Evolutionary conservation across 2,329 filamentous ascomycete genomes (phyloP), one percentile per base, ranked within the genome.

Genomic region (Lithohypha guttulata): DNA sequence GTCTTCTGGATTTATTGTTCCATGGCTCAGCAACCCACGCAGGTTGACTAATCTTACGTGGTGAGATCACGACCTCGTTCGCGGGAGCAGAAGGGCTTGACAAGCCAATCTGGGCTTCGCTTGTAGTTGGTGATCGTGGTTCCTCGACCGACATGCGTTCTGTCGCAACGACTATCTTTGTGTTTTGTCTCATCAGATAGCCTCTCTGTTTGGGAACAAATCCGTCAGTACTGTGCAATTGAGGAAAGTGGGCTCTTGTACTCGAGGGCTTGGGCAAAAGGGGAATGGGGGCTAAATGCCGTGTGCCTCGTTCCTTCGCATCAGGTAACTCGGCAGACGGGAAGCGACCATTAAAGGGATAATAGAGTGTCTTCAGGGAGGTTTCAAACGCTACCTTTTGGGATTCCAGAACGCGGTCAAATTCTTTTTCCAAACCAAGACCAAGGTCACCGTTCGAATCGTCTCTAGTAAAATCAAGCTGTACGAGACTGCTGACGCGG

Each of bases 131-230:
- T 11, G 44, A 33, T 8, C 19, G 43, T 30, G 47, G 45, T 67
- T 68, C 63, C 46, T 81, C 70, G 49, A 81, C 80, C 59, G 85
- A 80, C 41, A 65, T 58, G 31, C 73, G 70, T 55, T 71, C 78
- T 57, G 80, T 93, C n/a, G 91, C 91, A 34, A 93, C 78, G 35
- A 98, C 85, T 39, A 98, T 75, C 61, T 96, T 96, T 3, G 89
- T 96, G 63, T 96, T 98, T 54, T 98, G 89, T 54, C 91, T 79
- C 89, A 96, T 98, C 31, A 96, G 71, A 57, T 98, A 98, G 41
- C 91, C 91, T 68, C 93, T 87, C 87, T 95, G 82, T 77, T 70
- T 71, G 51, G 62, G 68, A 52, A 64, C 54, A 55, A 60, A 70
- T 54, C 66, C 56, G 71, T 85, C 78, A 84, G 80, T 71, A 76